Percentiles rank a stretch among this genome's conserved stretches.
phyloP scores from a whole-genome alignment of 768 basidiomycete species.

The Mycena vulgaris region DNA sequence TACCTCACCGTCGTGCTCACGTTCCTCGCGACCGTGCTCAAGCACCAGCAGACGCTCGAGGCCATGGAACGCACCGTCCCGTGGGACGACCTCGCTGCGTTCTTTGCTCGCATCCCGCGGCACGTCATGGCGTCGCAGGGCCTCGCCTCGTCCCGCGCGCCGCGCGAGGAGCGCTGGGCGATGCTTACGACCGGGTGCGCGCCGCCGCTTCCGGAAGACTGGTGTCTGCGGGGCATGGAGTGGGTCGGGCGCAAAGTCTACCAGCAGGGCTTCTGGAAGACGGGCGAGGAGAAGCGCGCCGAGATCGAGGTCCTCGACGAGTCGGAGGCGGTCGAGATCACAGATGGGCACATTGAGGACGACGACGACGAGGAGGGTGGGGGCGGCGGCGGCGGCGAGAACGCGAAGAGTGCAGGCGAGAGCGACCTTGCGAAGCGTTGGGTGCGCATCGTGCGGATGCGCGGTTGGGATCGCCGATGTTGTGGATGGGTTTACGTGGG shows the following conservation, averaged over 20 bases:
- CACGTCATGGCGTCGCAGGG: conserved; percentile 65
- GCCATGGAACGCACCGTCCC: conserved; percentile 86
- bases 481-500: conserved; percentile 85
- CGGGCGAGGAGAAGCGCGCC: conserved; percentile 71
- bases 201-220: conserved; percentile 91
- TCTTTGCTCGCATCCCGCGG: conserved; percentile 73
- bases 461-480: conserved; percentile 75
- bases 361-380: conserved; percentile 70
- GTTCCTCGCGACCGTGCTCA: conserved; percentile 85
- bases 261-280: conserved; percentile 95
- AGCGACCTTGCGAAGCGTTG: conserved; percentile 73
- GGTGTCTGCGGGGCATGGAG: conserved; percentile 96
- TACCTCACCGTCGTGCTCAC: conserved; percentile 91
- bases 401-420: conserved; percentile 42
- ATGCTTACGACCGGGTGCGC: conserved; percentile 80
- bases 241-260: conserved; percentile 94
- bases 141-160: conserved; percentile 47
- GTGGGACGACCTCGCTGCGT: conserved; percentile 82
- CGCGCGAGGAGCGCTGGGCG: conserved; percentile 67
- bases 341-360: conserved; percentile 89
- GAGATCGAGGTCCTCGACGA: conserved; percentile 88
- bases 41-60: conserved; percentile 71
- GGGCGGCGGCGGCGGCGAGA: conserved; percentile 22
- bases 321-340: conserved; percentile 68
- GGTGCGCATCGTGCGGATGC: conserved; percentile 81